Conservation (phyloP, 2,329 filamentous ascomycete genomes). For the Apiospora koreana region DNA sequence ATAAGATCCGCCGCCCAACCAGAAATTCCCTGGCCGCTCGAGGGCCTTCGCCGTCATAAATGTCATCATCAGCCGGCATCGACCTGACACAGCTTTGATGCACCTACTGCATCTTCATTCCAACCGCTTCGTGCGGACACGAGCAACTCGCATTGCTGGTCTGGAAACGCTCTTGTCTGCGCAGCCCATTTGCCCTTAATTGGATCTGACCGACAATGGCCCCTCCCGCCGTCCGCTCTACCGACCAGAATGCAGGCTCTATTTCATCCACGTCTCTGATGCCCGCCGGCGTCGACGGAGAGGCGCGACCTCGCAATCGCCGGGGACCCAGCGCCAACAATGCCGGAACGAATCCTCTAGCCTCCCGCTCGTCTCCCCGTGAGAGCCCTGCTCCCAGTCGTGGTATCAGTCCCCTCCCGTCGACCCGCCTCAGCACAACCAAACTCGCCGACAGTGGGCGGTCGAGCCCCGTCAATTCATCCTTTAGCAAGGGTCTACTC, state of each 20-base stretch:
- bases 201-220: slow-evolving; percentile 16
- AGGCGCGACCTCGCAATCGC: slow-evolving; percentile 53
- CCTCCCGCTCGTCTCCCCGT: slow-evolving; percentile 37
- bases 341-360: slow-evolving; percentile 26
- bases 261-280: slow-evolving; percentile 49
- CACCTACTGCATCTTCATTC: slow-evolving; percentile 21
- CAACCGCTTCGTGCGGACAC: slow-evolving; percentile 28
- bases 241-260: slow-evolving; percentile 28
- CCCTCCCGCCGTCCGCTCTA: slow-evolving; percentile 19
- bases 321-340: slow-evolving; percentile 39
- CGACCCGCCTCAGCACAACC: slow-evolving; percentile 37
- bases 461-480: slow-evolving; percentile 31
- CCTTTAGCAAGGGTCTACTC: slow-evolving; percentile 43
- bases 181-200: not conserved
- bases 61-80: slow-evolving; percentile 1
- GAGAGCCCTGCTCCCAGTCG: slow-evolving; percentile 43
- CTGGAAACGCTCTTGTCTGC: not conserved
- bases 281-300: slow-evolving; percentile 42
- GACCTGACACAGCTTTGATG: slow-evolving; percentile 7
- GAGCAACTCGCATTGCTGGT: slow-evolving; percentile 14
- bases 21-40: not conserved
- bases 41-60: not conserved
- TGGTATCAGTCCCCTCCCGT: slow-evolving; percentile 50
- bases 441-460: slow-evolving; percentile 27
- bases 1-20: not conserved